Percentiles rank a stretch among this genome's conserved stretches.
These are phyloP conservation scores for Acacia crassicarpa DNA, from an alignment of 306 rosid species.

Conservation along the genomic window DNA sequence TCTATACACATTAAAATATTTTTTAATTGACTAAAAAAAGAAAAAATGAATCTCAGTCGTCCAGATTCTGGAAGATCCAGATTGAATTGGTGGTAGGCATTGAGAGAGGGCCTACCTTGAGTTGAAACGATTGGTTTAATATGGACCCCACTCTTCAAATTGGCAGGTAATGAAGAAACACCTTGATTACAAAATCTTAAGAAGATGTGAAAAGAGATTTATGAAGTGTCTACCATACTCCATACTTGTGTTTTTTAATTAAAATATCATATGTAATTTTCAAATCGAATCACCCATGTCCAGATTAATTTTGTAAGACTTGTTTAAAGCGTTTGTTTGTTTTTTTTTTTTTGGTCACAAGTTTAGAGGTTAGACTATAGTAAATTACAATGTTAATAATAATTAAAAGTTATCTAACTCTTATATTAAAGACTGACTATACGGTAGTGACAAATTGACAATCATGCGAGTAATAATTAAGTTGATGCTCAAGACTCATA, in stretches of 20 bases:
- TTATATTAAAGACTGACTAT: too few relatives aligned
- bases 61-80: too few relatives aligned
- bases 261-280: not conserved
- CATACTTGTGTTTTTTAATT: not conserved
- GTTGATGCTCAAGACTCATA: not conserved
- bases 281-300: not conserved
- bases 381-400: too few relatives aligned
- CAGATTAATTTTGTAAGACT: not conserved
- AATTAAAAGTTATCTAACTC: too few relatives aligned
- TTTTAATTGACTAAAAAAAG: too few relatives aligned
- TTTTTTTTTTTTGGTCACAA: too few relatives aligned
- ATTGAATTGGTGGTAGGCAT: conserved; percentile 32
- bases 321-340: too few relatives aligned
- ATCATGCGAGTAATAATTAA: not conserved
- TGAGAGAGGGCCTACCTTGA: conserved; percentile 34
- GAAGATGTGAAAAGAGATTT: not conserved
- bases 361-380: too few relatives aligned
- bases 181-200: not conserved
- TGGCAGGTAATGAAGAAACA: conserved; percentile 22
- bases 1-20: too few relatives aligned
- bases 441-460: not conserved
- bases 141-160: not conserved
- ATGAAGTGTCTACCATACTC: not conserved
- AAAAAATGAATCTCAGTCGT: too few relatives aligned
- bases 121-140: not conserved